Evolutionary conservation across 208 protist species (phyloP).

Genomic region (Trypanosomatidae sp.): DNA sequence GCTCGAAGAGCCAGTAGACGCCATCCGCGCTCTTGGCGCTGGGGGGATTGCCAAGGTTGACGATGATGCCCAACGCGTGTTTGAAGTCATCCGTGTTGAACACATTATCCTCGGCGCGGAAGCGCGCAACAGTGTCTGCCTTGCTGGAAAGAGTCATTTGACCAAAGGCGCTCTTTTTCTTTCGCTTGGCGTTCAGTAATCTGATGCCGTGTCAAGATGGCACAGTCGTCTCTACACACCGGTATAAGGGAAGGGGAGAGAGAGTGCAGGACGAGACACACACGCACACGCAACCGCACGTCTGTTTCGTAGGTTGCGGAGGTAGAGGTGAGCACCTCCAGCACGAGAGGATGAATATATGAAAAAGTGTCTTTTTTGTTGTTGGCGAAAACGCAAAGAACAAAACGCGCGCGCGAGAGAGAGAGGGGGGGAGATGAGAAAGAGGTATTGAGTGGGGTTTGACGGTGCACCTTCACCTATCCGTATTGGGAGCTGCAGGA

Average conservation of each 20-base stretch:
- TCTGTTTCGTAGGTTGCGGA: not conserved
- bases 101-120: slow-evolving; percentile 17
- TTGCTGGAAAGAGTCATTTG: not conserved
- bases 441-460: not conserved
- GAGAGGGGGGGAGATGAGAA: not conserved
- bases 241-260: not conserved
- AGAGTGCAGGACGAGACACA: not conserved
- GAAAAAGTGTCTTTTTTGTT: not conserved
- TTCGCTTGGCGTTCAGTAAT: not conserved
- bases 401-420: not conserved
- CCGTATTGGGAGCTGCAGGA: not conserved
- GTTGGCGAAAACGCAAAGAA: too few relatives aligned
- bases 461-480: not conserved
- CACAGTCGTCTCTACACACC: not conserved
- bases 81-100: slow-evolving; percentile 64
- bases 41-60: slow-evolving; percentile 40
- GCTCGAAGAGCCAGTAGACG: slow-evolving; percentile 39
- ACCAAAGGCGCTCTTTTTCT: not conserved
- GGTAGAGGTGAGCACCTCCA: not conserved
- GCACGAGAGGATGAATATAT: not conserved
- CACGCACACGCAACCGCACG: not conserved
- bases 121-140: not conserved
- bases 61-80: slow-evolving; percentile 41
- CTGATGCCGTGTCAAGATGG: not conserved
- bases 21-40: slow-evolving; percentile 21